These are phyloP conservation scores for Ceratocystis destructans DNA, from an alignment of 2,329 filamentous ascomycete genomes.

Conservation along the genomic window DNA sequence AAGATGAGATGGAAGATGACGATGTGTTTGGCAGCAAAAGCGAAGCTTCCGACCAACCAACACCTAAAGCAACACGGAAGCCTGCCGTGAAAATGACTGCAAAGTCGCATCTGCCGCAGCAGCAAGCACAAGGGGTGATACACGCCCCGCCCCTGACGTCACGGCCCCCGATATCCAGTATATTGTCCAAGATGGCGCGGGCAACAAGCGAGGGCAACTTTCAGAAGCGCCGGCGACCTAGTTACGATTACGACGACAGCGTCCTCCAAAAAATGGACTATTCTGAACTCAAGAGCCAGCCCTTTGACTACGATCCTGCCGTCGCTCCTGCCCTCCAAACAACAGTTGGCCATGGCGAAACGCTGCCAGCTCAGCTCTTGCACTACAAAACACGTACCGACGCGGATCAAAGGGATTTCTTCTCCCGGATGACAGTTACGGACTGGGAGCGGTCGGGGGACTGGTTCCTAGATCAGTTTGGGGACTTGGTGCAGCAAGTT, in stretches of 20 bases:
- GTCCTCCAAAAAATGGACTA: slow-evolving; percentile 42
- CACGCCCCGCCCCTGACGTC: not conserved
- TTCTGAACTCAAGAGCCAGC: slow-evolving; percentile 35
- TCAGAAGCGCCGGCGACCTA: slow-evolving; percentile 32
- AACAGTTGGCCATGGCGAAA: slow-evolving; percentile 28
- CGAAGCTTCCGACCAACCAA: slow-evolving; percentile 11
- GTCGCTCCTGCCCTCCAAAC: slow-evolving; percentile 26
- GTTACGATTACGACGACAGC: slow-evolving; percentile 44
- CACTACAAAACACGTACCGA: slow-evolving; percentile 36
- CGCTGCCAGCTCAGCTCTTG: slow-evolving; percentile 36
- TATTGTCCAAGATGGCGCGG: slow-evolving; percentile 13
- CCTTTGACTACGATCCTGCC: slow-evolving; percentile 45
- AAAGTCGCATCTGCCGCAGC: slow-evolving; percentile 8
- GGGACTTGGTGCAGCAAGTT: slow-evolving; percentile 35
- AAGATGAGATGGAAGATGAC: slow-evolving; percentile 12
- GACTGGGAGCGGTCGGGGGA: slow-evolving; percentile 48
- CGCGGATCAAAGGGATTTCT: slow-evolving; percentile 36
- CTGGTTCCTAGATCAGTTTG: slow-evolving; percentile 45
- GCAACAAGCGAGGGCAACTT: slow-evolving; percentile 16
- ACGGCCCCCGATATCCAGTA: slow-evolving; percentile 4
- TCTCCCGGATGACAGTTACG: slow-evolving; percentile 38
- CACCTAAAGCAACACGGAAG: slow-evolving; percentile 16
- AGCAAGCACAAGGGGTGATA: slow-evolving; percentile 1
- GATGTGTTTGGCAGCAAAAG: slow-evolving; percentile 7
- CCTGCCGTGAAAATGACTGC: not conserved